Percentiles rank a stretch among this genome's conserved stretches.
Evolutionary conservation across 176 grass and related monocot species (phyloP).

Genomic region (Themeda triandra): DNA sequence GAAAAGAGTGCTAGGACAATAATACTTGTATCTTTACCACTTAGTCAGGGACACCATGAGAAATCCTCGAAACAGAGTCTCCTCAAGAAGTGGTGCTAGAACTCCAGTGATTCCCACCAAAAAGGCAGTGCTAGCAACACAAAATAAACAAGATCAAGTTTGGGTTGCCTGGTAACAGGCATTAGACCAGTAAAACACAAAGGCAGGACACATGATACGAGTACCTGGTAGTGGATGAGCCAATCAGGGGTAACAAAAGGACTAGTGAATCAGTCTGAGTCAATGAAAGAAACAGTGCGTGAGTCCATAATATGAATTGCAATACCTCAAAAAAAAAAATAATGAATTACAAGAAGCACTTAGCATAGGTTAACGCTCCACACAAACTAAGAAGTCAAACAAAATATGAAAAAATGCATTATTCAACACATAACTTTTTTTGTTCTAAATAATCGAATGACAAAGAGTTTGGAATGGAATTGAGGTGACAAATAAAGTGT

Average conservation of each 20-base stretch:
- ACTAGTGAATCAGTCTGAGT: conserved; percentile 82
- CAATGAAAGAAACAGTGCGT: not conserved
- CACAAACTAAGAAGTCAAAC: not conserved
- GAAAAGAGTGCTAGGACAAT: conserved; percentile 17
- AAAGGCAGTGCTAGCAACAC: conserved; percentile 67
- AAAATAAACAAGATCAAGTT: conserved; percentile 31
- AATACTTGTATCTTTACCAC: conserved; percentile 49
- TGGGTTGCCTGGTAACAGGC: not conserved
- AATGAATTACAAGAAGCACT: conserved; percentile 3
- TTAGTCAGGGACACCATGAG: conserved; percentile 90
- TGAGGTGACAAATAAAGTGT: not conserved
- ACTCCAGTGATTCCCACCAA: conserved; percentile 86
- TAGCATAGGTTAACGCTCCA: not conserved
- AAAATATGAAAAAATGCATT: not conserved
- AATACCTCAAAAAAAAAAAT: not conserved
- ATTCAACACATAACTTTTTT: not conserved
- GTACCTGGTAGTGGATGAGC: conserved; percentile 86
- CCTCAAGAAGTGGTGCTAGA: conserved; percentile 92
- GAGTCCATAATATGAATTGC: not conserved
- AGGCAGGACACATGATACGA: conserved; percentile 20
- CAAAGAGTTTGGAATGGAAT: not conserved
- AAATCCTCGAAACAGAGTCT: conserved; percentile 95
- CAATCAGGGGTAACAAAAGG: conserved; percentile 83
- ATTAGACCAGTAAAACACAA: conserved; percentile 16
- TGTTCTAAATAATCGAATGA: not conserved